Evolutionary conservation across 164 flowering plant genomes (phyloP), one percentile per base, ranked within the genome.

Genomic region (Magnolia sinica): DNA sequence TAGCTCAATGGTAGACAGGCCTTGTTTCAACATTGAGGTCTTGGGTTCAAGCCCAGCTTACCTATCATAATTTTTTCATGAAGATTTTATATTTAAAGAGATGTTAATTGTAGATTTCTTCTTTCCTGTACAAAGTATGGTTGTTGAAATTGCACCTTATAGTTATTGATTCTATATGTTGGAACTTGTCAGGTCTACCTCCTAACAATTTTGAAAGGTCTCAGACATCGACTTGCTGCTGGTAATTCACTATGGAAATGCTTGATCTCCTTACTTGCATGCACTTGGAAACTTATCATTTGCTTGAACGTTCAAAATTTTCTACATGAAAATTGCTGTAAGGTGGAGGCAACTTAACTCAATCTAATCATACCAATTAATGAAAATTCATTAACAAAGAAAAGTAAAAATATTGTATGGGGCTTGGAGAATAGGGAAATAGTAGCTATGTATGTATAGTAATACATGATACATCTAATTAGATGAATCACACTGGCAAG

Each of bases 171-270:
- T 73, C 71, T 11, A 10, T 68, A 6, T 70, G 8, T 64, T 59
- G 58, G 76, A 78, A 66, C 50, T 80, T 70, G 23, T 72, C 90
- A 93, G 98, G 97, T 91, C 8, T 95, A 90, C 86, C 78, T 95
- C 77, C 80, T 96, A 79, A 93, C 98, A 51, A 86, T 93, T 71
- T 83, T 96, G 83, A 96, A 83, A 83, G 95, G 96, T 79, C 95
- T 92, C 79, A 93, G 88, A 84, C 93, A 93, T 88, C 97, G 98
- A 49, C 91, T 89, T 79, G 97, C 99, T 75, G 99, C 97, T 77
- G 99, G 99, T 96, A 91, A 76, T 63, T 58, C 51, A 49, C 63
- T 14, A 8, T 68, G 50, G 13, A 68, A 68, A 13, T 29, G 20
- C 8, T 31, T 68, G 18, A 68, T 14, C 49, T 68, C 45, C 68